Conservation (phyloP, 23 red algal genomes). For the Gracilaria caudata region DNA sequence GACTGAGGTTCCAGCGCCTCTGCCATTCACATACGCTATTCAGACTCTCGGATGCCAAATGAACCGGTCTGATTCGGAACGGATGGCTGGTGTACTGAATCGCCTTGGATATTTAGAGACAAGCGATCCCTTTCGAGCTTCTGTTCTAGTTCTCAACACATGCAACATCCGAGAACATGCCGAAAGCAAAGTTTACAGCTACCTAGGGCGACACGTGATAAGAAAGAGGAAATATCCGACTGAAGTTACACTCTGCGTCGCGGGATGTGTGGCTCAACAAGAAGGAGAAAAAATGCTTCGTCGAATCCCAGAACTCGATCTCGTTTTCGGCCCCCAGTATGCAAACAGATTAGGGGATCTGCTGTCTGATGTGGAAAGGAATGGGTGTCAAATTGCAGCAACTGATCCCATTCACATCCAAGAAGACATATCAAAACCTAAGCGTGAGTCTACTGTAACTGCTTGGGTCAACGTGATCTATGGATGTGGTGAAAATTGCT, state of each 20-base stretch:
- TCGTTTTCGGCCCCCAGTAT: slow-evolving; percentile 98
- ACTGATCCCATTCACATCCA: slow-evolving; percentile 92
- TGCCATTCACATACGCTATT: slow-evolving; percentile 66
- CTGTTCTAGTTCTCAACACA: slow-evolving; percentile 87
- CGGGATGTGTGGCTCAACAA: slow-evolving; percentile 98
- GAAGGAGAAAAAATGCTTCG: slow-evolving; percentile 92
- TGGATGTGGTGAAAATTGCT: slow-evolving; percentile 93
- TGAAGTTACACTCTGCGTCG: slow-evolving; percentile 86
- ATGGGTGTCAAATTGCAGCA: slow-evolving; percentile 89
- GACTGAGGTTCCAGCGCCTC: background rate
- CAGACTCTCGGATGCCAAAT: slow-evolving; percentile 96
- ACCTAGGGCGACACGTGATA: slow-evolving; percentile 71
- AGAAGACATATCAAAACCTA: slow-evolving; percentile 90
- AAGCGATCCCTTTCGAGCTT: slow-evolving; percentile 70
- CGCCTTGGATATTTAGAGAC: slow-evolving; percentile 62
- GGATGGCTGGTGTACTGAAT: slow-evolving; percentile 87
- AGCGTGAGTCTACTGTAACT: slow-evolving; percentile 69
- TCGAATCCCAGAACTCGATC: slow-evolving; percentile 91
- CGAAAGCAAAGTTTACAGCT: slow-evolving; percentile 93
- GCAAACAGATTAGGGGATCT: slow-evolving; percentile 87
- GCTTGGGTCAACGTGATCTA: slow-evolving; percentile 98
- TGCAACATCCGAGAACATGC: slow-evolving; percentile 97
- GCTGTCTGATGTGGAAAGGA: slow-evolving; percentile 80
- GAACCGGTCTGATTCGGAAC: slow-evolving; percentile 93
- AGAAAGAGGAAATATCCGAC: slow-evolving; percentile 63